Conservation (phyloP, 2,329 filamentous ascomycete genomes). For the Samsoniella hepiali region DNA sequence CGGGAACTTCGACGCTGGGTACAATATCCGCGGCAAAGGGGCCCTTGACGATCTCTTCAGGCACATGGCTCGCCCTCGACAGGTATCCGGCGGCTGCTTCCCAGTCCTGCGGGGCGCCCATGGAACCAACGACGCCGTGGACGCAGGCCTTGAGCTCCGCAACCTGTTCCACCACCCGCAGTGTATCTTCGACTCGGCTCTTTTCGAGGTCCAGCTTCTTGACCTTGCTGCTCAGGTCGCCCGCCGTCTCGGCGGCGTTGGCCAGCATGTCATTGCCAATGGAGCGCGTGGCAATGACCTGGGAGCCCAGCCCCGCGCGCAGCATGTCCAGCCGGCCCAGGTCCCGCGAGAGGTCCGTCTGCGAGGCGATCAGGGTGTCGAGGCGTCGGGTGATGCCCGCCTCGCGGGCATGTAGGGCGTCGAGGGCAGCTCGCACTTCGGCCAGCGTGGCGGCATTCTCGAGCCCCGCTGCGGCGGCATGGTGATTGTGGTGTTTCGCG, state of each 20-base stretch:
- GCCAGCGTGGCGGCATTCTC: conserved; percentile 70
- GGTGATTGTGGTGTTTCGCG: conserved; percentile 18
- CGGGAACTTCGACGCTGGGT: conserved; percentile 91
- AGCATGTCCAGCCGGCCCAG: conserved; percentile 84
- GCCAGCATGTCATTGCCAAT: conserved; percentile 91
- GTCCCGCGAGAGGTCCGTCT: conserved; percentile 83
- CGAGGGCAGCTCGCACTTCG: conserved; percentile 76
- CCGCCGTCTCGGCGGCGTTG: conserved; percentile 78
- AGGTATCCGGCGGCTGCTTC: conserved; percentile 92
- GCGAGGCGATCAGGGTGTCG: conserved; percentile 72
- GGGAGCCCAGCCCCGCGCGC: conserved; percentile 81
- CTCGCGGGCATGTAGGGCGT: conserved; percentile 73
- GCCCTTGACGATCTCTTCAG: conserved; percentile 74
- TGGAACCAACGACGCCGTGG: conserved; percentile 87
- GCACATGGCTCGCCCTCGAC: conserved; percentile 76
- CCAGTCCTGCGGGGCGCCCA: conserved; percentile 98
- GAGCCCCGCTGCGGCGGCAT: conserved; percentile 40
- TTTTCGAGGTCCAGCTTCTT: conserved; percentile 88
- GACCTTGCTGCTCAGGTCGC: conserved; percentile 80
- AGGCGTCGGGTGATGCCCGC: conserved; percentile 69
- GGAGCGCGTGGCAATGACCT: conserved; percentile 76
- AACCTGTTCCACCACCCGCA: conserved; percentile 92
- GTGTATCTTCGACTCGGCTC: conserved; percentile 81
- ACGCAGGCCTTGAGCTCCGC: conserved; percentile 96
- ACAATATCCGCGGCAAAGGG: conserved; percentile 90